Percentiles rank a stretch among this genome's conserved stretches.
Conservation (phyloP, 2,329 filamentous ascomycete species). For the Cercospora brassicicola region DNA sequence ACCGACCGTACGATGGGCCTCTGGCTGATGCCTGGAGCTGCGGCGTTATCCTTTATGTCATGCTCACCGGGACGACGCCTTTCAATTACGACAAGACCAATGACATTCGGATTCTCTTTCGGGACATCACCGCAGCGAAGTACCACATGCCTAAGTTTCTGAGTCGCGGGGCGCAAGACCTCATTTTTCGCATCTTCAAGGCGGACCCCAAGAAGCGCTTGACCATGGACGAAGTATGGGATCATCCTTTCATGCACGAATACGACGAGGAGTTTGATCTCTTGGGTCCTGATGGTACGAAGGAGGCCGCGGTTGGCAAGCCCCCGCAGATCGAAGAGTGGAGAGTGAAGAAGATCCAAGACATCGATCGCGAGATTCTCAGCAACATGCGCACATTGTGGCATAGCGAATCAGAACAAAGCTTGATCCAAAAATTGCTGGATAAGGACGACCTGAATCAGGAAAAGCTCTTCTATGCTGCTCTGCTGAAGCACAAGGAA, state of each 20-base stretch:
- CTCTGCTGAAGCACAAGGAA: slow-evolving; percentile 78
- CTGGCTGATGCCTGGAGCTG: slow-evolving; percentile 93
- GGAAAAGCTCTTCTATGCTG: slow-evolving; percentile 89
- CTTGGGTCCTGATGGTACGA: slow-evolving; percentile 55
- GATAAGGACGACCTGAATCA: slow-evolving; percentile 63
- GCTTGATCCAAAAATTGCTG: slow-evolving; percentile 67
- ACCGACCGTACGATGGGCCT: slow-evolving; percentile 75
- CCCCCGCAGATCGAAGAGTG: slow-evolving; percentile 62
- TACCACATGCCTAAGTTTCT: slow-evolving; percentile 54
- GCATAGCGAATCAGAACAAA: slow-evolving; percentile 77
- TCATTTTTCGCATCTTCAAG: slow-evolving; percentile 77
- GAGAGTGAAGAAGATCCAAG: slow-evolving; percentile 60
- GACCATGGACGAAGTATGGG: slow-evolving; percentile 77
- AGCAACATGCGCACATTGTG: slow-evolving; percentile 86
- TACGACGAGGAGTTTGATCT: slow-evolving; percentile 72
- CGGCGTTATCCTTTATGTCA: slow-evolving; percentile 84
- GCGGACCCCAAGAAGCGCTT: slow-evolving; percentile 78
- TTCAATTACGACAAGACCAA: slow-evolving; percentile 67
- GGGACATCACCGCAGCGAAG: slow-evolving; percentile 52
- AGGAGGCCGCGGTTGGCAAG: slow-evolving; percentile 53
- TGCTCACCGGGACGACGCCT: slow-evolving; percentile 79
- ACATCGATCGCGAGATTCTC: slow-evolving; percentile 78
- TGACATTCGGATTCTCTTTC: slow-evolving; percentile 65
- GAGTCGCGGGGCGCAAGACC: slow-evolving; percentile 68
- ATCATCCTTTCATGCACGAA: slow-evolving; percentile 80